A percentile compares a stretch with the other conserved stretches of the same genome.
Evolutionary conservation across 495 filamentous ascomycete genomes (phyloP).

Genomic region (Halenospora varia): DNA sequence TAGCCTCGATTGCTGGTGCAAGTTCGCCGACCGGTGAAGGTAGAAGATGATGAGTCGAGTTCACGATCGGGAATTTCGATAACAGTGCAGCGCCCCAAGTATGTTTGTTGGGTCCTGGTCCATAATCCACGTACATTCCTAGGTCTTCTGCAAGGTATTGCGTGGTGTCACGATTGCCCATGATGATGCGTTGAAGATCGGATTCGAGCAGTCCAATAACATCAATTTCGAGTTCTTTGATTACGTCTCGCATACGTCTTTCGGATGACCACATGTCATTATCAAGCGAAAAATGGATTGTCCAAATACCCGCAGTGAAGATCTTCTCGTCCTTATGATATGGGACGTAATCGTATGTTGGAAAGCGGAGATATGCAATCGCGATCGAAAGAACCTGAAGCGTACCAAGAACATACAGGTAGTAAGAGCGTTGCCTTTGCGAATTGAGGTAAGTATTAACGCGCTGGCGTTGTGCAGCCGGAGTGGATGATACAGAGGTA

Average conservation of each 20-base stretch:
- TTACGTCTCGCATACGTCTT: constrained; percentile 85
- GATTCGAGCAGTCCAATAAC: constrained; percentile 91
- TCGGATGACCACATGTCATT: constrained; percentile 99
- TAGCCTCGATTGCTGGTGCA: constrained; percentile 94
- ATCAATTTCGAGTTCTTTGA: constrained; percentile 91
- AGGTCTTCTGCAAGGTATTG: constrained; percentile 94
- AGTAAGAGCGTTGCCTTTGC: constrained; percentile 60
- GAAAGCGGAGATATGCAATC: constrained; percentile 90
- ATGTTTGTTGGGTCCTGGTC: constrained; percentile 97
- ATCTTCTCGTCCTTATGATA: constrained; percentile 84
- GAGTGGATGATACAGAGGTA: constrained; percentile 56
- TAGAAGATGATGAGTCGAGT: constrained; percentile 92
- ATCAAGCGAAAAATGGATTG: constrained; percentile 95
- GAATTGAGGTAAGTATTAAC: constrained; percentile 42
- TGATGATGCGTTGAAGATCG: constrained; percentile 96
- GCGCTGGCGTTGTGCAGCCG: constrained; percentile 19
- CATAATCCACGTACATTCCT: constrained; percentile 98
- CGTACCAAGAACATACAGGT: constrained; percentile 58
- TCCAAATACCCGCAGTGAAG: constrained; percentile 96
- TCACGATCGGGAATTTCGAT: constrained; percentile 96
- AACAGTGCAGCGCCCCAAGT: constrained; percentile 94
- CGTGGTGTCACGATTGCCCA: constrained; percentile 97
- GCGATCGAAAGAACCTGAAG: constrained; percentile 77
- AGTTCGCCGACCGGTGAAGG: constrained; percentile 93
- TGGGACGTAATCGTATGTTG: constrained; percentile 84